Percentiles rank a stretch among this genome's conserved stretches.
Conservation (phyloP, 2,329 filamentous ascomycete species). For the Monosporascus sp. region DNA sequence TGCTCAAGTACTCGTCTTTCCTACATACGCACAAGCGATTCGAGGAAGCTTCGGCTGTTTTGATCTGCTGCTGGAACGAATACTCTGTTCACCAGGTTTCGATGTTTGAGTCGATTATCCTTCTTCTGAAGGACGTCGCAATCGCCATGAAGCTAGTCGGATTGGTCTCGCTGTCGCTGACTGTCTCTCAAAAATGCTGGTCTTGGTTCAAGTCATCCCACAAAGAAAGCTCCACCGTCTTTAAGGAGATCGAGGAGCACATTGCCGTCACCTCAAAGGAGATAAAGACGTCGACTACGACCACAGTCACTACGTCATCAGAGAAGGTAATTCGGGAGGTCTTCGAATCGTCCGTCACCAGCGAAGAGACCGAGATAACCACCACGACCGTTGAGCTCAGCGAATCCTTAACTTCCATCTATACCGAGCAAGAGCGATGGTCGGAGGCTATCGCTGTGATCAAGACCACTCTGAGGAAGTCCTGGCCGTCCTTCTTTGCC, state of each 20-base stretch:
- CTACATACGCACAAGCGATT: conserved; percentile 39
- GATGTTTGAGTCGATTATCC: neutral
- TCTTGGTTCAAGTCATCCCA: conserved; percentile 32
- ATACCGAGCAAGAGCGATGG: conserved; percentile 41
- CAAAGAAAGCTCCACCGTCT: conserved; percentile 25
- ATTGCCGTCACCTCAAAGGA: conserved; percentile 37
- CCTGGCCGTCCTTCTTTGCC: conserved; percentile 42
- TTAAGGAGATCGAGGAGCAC: conserved; percentile 37
- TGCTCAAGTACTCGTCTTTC: conserved; percentile 41
- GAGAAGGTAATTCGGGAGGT: conserved; percentile 40
- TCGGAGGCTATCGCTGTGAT: conserved; percentile 39
- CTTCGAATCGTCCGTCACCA: conserved; percentile 34
- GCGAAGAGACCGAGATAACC: conserved; percentile 16
- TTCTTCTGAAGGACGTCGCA: conserved; percentile 25
- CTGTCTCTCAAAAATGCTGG: conserved; percentile 40
- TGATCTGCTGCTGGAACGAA: conserved; percentile 43
- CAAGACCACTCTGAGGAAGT: conserved; percentile 36
- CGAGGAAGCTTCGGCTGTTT: conserved; percentile 38
- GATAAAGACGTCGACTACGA: conserved; percentile 28
- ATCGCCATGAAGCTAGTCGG: conserved; percentile 41
- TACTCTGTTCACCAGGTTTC: conserved; percentile 29
- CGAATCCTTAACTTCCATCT: conserved; percentile 33
- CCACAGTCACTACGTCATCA: conserved; percentile 20
- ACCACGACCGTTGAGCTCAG: conserved; percentile 35
- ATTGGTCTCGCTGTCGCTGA: conserved; percentile 37